These are phyloP conservation scores for Dinochytrium kinnereticum DNA, from an alignment of 371 early-diverging fungal genomes.

Conservation along the genomic window DNA sequence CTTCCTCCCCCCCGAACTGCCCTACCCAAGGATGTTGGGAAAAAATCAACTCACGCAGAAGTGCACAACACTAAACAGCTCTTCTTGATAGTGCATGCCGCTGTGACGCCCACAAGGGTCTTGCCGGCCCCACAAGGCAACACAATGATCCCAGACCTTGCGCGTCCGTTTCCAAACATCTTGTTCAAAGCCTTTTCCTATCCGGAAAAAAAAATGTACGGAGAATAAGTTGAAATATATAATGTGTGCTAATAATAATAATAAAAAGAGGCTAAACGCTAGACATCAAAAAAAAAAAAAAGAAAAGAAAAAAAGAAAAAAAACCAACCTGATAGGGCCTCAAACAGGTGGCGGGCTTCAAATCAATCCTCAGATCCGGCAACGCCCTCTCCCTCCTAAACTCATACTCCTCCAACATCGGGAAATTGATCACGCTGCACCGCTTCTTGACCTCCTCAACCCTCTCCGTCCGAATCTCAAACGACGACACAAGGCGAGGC, in stretches of 20 bases:
- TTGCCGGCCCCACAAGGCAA: conserved; percentile 99
- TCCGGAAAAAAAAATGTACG: no score
- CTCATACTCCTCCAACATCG: conserved; percentile 99
- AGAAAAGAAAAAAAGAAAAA: no score
- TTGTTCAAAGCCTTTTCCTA: conserved; percentile 95
- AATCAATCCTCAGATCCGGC: conserved; percentile 91
- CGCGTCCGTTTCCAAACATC: conserved; percentile 99
- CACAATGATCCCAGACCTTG: conserved; percentile 99
- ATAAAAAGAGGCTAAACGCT: no score
- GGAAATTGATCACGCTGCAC: conserved; percentile 94
- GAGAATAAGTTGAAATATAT: no score
- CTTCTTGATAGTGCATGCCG: conserved; percentile 98
- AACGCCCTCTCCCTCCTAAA: conserved; percentile 92
- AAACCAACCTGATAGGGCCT: conserved; percentile 99
- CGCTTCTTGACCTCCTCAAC: conserved; percentile 92
- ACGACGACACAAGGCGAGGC: conserved; percentile 57
- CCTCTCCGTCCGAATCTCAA: conserved; percentile 81
- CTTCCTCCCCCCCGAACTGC: no score
- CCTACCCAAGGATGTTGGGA: no score
- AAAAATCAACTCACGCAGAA: conserved; percentile 55
- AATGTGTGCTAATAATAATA: no score
- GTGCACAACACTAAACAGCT: conserved; percentile 97
- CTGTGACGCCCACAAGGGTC: conserved; percentile 99
- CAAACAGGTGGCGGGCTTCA: conserved; percentile 95
- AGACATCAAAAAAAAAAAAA: no score